Percentiles rank a stretch among this genome's conserved stretches.
Conservation (phyloP, 495 filamentous ascomycete genomes). For the Glutinoglossum americanum region DNA sequence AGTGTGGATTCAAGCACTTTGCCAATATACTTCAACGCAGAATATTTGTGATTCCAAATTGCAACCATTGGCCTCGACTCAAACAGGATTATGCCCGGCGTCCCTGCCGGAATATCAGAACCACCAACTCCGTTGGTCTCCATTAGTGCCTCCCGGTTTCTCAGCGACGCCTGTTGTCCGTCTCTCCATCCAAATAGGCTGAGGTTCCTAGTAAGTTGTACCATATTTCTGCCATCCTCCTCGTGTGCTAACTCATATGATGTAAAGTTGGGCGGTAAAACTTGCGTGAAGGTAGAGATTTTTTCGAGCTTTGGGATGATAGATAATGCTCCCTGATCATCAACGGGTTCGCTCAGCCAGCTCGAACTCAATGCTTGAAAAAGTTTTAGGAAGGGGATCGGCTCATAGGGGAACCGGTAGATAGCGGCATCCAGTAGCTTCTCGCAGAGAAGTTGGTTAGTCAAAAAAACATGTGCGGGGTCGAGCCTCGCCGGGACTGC, state of each 20-base stretch:
- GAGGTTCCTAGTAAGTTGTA: slow-evolving; percentile 24
- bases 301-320: slow-evolving; percentile 35
- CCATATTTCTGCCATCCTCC: slow-evolving; percentile 32
- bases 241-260: slow-evolving; percentile 57
- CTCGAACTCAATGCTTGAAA: slow-evolving; percentile 31
- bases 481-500: slow-evolving; percentile 15
- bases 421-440: slow-evolving; percentile 38
- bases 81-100: slow-evolving; percentile 46
- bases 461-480: slow-evolving; percentile 29
- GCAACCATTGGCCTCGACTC: slow-evolving; percentile 43
- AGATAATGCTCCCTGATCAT: slow-evolving; percentile 27
- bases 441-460: slow-evolving; percentile 31
- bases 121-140: slow-evolving; percentile 18
- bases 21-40: slow-evolving; percentile 54
- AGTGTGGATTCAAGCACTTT: slow-evolving; percentile 36
- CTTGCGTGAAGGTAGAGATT: slow-evolving; percentile 51
- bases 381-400: slow-evolving; percentile 52
- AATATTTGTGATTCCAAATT: slow-evolving; percentile 51
- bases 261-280: slow-evolving; percentile 37
- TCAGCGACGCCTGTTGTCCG: neutral
- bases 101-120: slow-evolving; percentile 36
- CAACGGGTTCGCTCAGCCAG: slow-evolving; percentile 12
- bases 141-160: neutral
- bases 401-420: slow-evolving; percentile 70
- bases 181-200: slow-evolving; percentile 23